Conservation (phyloP, 345 rosid genomes). For the Bruguiera gymnorhiza region DNA sequence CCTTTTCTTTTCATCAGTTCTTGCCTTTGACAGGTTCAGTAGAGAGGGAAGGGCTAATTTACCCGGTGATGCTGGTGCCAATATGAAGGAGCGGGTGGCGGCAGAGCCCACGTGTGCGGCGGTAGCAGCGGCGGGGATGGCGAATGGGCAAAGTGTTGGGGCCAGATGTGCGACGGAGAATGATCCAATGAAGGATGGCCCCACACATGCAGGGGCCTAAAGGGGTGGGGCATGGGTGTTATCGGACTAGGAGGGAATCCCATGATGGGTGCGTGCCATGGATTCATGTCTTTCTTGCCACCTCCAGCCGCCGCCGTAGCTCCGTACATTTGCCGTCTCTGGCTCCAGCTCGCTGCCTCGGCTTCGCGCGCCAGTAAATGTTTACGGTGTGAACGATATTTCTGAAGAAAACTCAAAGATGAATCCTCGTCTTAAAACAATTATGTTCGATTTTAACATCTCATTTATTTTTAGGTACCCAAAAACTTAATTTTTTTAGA, state of each 20-base stretch:
- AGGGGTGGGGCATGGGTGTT: constrained; percentile 38
- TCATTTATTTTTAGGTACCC: no score
- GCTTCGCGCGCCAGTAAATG: constrained; percentile 83
- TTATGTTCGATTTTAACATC: no score
- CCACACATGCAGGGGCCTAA: constrained; percentile 78
- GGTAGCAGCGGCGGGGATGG: constrained; percentile 30
- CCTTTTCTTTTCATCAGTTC: neutral
- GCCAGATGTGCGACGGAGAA: constrained; percentile 53
- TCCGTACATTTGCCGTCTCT: constrained; percentile 61
- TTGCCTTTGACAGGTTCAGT: neutral
- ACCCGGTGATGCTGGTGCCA: constrained; percentile 67
- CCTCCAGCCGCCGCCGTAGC: constrained; percentile 26
- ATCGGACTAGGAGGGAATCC: constrained; percentile 73
- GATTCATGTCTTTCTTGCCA: constrained; percentile 45
- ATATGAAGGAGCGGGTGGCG: constrained; percentile 37
- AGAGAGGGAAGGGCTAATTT: neutral
- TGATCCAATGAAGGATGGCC: constrained; percentile 73
- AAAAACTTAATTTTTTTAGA: no score
- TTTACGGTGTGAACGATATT: constrained; percentile 83
- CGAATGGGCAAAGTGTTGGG: constrained; percentile 49
- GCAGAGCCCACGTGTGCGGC: constrained; percentile 39
- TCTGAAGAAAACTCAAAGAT: constrained; percentile 36
- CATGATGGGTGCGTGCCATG: constrained; percentile 61
- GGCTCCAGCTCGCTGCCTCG: constrained; percentile 79
- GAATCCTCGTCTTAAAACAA: neutral